A percentile compares a stretch with the other conserved stretches of the same genome.
Conservation (phyloP, 352 stramenopile species). For the Peronospora destructor region DNA sequence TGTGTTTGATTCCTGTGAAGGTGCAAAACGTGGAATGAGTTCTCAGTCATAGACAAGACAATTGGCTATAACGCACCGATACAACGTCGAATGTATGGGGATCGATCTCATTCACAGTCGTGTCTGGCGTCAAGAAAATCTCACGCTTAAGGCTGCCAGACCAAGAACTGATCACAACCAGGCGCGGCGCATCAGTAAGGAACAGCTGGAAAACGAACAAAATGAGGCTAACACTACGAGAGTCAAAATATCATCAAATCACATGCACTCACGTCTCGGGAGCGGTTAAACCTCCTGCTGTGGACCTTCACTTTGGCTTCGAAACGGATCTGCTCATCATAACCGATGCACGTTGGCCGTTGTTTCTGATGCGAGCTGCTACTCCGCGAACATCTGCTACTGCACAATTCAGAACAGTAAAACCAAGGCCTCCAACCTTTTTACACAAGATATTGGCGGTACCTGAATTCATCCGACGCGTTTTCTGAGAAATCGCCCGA, state of each 20-base stretch:
- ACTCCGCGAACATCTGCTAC: conserved; percentile 49
- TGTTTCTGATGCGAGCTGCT: conserved; percentile 53
- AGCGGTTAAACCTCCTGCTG: conserved; percentile 73
- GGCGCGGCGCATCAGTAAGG: conserved; percentile 60
- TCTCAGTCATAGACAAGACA: background rate
- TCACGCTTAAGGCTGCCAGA: conserved; percentile 70
- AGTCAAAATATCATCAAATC: background rate
- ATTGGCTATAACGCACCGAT: conserved; percentile 34
- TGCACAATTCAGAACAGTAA: conserved; percentile 2
- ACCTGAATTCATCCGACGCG: conserved; percentile 60
- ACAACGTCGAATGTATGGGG: conserved; percentile 74
- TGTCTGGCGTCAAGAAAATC: conserved; percentile 50
- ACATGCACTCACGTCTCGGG: conserved; percentile 39
- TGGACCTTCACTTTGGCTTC: conserved; percentile 74
- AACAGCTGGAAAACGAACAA: conserved; percentile 36
- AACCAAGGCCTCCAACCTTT: background rate
- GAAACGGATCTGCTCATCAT: conserved; percentile 62
- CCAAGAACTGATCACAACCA: conserved; percentile 64
- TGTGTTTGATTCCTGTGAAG: conserved; percentile 43
- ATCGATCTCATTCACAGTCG: conserved; percentile 62
- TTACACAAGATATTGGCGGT: background rate
- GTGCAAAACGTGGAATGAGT: background rate
- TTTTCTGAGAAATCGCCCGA: conserved; percentile 75
- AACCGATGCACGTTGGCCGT: conserved; percentile 48
- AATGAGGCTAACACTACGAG: conserved; percentile 1